Evolutionary conservation across 2,329 filamentous ascomycete genomes (phyloP).

Genomic region (Pseudogymnoascus sp.): DNA sequence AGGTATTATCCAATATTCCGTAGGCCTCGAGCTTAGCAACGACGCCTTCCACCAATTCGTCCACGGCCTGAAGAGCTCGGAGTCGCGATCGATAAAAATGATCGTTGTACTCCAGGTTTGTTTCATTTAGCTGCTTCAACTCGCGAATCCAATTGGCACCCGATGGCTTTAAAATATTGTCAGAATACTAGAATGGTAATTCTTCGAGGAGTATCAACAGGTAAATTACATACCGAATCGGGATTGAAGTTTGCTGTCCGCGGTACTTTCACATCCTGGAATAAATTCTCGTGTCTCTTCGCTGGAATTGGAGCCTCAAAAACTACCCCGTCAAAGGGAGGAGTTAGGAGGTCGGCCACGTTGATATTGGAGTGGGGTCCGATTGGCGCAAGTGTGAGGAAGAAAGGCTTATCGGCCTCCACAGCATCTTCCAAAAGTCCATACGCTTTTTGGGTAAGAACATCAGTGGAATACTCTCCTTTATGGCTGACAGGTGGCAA

Average conservation of each 20-base stretch:
- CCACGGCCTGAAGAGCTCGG: conserved; percentile 46
- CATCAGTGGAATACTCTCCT: conserved; percentile 42
- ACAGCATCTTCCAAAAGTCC: conserved; percentile 57
- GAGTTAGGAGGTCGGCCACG: conserved; percentile 28
- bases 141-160: conserved; percentile 42
- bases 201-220: background rate
- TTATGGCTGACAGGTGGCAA: conserved; percentile 48
- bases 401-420: conserved; percentile 51
- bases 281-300: conserved; percentile 55
- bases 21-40: conserved; percentile 36
- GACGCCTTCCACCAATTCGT: conserved; percentile 46
- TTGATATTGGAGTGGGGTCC: conserved; percentile 55
- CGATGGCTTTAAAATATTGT: conserved; percentile 26
- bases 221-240: conserved; percentile 36
- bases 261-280: conserved; percentile 52
- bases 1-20: conserved; percentile 38
- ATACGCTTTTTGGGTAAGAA: conserved; percentile 51
- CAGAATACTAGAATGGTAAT: conserved; percentile 7
- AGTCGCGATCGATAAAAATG: conserved; percentile 46
- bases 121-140: conserved; percentile 35
- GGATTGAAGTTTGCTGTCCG: conserved; percentile 62
- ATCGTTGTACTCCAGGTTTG: conserved; percentile 41
- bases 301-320: conserved; percentile 46
- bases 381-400: conserved; percentile 58
- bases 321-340: background rate